Base-by-base conservation (phyloP, 306 rosid genomes). In the Quercus suber region DNA sequence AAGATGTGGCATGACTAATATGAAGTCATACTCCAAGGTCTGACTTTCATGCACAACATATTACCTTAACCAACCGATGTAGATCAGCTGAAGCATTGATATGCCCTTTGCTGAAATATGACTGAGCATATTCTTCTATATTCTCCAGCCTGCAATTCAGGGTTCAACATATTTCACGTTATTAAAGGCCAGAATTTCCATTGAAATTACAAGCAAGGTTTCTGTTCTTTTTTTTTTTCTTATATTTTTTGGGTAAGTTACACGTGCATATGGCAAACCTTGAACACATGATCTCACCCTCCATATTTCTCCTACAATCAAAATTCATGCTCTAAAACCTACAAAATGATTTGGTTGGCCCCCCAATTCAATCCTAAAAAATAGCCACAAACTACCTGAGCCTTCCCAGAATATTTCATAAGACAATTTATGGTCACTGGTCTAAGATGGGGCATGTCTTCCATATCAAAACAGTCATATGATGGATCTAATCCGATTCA, bases 101-200 rank as follows among this genome's bases (percentile, higher is more conserved):
- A 52, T 78, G 77, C 49, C 97, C 97, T 8, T 84, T 81, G 89
- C 91, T 86, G 83, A 92, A 90, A 83, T 94, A 94, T 76, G 95
- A 89, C 56, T 87, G 93, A 53, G 97, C 94, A 79, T 83, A 87
- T 71, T 94, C 97, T 84, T 94, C 94, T 71, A 94, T 91, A 74
- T 86, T 85, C 79, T 84, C 99, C 86, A 87, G 79, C 79, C 97
- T 94, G 89, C 79, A 82, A 86, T 80, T 78, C 72, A 78, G 70
- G 35, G 49, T 57, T 64, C 79, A 57, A n/a, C 14, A 13, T 63
- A 4, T 15, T 41, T 35, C 25, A 20, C 33, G 49, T 27, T 13
- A 73, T 75, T 74, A 45, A 55, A 53, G 67, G 5, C 56, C 52
- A 15, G 65, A 27, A 28, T 13, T 63, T 63, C 20, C 30, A 63